Evolutionary conservation across 1,139 yeast genomes (phyloP).

Genomic region (Candida freyschussii): DNA sequence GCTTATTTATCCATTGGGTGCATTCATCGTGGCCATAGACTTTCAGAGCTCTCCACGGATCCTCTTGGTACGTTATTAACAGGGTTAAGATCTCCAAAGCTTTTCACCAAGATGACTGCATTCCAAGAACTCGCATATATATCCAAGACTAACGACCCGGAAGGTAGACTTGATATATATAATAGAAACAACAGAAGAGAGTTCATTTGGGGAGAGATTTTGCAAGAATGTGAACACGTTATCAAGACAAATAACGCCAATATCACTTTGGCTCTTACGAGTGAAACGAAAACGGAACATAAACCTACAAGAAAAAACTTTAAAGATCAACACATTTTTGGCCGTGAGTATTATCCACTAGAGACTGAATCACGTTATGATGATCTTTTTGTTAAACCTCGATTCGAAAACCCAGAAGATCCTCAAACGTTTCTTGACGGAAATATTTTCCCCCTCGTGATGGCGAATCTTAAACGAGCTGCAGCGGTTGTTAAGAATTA

Average conservation of each 20-base stretch:
- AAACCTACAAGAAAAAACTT: slow-evolving; percentile 2
- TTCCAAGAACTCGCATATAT: slow-evolving; percentile 67
- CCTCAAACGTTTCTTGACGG: slow-evolving; percentile 18
- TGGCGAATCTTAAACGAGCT: slow-evolving; percentile 7
- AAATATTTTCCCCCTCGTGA: slow-evolving; percentile 12
- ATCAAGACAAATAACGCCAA: slow-evolving; percentile 39
- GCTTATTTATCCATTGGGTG: slow-evolving; percentile 84
- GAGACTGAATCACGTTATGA: slow-evolving; percentile 17
- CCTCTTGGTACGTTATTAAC: slow-evolving; percentile 70
- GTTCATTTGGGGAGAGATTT: slow-evolving; percentile 51
- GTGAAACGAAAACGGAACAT: background rate
- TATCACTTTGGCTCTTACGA: slow-evolving; percentile 21
- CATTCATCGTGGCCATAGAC: slow-evolving; percentile 63
- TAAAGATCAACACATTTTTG: slow-evolving; percentile 21
- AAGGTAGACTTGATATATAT: slow-evolving; percentile 51
- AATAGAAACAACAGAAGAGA: slow-evolving; percentile 43
- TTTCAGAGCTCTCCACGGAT: slow-evolving; percentile 63
- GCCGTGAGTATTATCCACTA: slow-evolving; percentile 21
- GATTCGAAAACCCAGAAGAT: slow-evolving; percentile 3
- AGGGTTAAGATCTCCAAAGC: slow-evolving; percentile 57
- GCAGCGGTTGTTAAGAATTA: slow-evolving; percentile 17
- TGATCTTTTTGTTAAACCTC: slow-evolving; percentile 24
- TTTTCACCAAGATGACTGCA: slow-evolving; percentile 61
- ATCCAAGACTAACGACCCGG: slow-evolving; percentile 45
- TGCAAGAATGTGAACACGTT: slow-evolving; percentile 55